Percentiles rank a stretch among this genome's conserved stretches.
phyloP scores from a whole-genome alignment of 768 basidiomycete genomes.

The Saitozyma podzolica region DNA sequence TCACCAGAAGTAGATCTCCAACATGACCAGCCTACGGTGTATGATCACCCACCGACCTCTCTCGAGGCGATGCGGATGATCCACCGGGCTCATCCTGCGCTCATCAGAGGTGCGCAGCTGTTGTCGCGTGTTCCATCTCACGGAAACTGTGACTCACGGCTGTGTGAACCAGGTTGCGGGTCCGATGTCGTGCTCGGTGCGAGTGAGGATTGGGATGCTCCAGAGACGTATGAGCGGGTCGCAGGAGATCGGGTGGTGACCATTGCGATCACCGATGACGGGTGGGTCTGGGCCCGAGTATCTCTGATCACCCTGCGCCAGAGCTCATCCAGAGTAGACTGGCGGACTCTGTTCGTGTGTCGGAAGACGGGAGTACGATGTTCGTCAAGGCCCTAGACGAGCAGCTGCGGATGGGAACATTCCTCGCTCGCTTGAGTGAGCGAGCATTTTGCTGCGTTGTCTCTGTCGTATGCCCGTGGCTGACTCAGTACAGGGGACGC shows the following conservation, averaged over 20 bases:
- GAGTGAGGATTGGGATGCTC: slow-evolving; percentile 62
- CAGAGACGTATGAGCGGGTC: slow-evolving; percentile 57
- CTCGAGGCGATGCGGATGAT: slow-evolving; percentile 70
- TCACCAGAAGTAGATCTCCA: too few species aligned
- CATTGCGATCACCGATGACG: slow-evolving; percentile 79
- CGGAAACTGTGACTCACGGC: neutral
- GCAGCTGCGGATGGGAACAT: slow-evolving; percentile 63
- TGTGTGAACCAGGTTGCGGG: neutral
- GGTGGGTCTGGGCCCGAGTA: slow-evolving; percentile 57
- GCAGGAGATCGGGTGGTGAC: slow-evolving; percentile 63
- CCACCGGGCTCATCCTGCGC: slow-evolving; percentile 68
- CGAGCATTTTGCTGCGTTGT: neutral
- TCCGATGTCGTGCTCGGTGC: slow-evolving; percentile 37
- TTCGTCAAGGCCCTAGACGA: slow-evolving; percentile 75
- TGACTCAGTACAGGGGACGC: slow-evolving; percentile 16
- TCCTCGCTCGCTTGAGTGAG: slow-evolving; percentile 8
- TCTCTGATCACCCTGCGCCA: slow-evolving; percentile 11
- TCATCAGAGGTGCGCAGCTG: slow-evolving; percentile 63
- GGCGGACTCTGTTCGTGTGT: slow-evolving; percentile 69
- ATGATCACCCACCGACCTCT: slow-evolving; percentile 60
- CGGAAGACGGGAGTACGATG: slow-evolving; percentile 61
- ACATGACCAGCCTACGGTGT: too few species aligned
- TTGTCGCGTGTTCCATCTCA: too few species aligned
- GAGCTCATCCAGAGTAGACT: slow-evolving; percentile 55
- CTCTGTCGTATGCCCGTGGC: neutral